Percentiles rank a stretch among this genome's conserved stretches.
phyloP scores from a whole-genome alignment of 2,329 filamentous ascomycete genomes.

The Ophiostoma ips region DNA sequence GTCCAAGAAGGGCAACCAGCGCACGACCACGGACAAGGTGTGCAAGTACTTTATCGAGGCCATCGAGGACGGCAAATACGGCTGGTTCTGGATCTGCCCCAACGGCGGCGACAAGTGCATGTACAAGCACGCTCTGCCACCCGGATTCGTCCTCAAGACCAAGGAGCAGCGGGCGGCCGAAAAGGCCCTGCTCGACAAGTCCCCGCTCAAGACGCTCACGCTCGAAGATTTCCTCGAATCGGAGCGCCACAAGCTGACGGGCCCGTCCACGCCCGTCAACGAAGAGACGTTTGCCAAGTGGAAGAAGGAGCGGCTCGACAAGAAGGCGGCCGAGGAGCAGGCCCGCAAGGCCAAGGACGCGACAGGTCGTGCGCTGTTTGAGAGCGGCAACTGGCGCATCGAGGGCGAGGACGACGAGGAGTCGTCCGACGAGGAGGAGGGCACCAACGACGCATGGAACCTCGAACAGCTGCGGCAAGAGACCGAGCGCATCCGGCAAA shows the following conservation, averaged over 20 bases:
- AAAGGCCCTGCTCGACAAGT: slow-evolving; percentile 93
- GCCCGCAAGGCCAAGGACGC: slow-evolving; percentile 86
- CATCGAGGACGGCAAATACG: slow-evolving; percentile 96
- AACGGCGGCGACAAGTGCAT: slow-evolving; percentile 97
- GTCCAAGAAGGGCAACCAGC: slow-evolving; percentile 94
- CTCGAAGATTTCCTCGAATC: slow-evolving; percentile 95
- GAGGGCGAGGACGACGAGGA: slow-evolving; percentile 49
- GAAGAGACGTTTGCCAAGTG: slow-evolving; percentile 87
- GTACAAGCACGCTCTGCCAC: slow-evolving; percentile 91
- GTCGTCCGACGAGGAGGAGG: slow-evolving; percentile 40
- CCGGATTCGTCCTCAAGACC: slow-evolving; percentile 92
- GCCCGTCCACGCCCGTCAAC: slow-evolving; percentile 83
- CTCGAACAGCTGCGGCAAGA: slow-evolving; percentile 69
- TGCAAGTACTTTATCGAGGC: slow-evolving; percentile 98
- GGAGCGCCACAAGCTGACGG: slow-evolving; percentile 88
- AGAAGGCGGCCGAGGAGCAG: slow-evolving; percentile 91
- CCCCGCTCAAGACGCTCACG: slow-evolving; percentile 82
- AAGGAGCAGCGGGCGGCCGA: slow-evolving; percentile 93
- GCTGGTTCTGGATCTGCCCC: slow-evolving; percentile 98
- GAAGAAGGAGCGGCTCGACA: slow-evolving; percentile 88
- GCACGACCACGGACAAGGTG: slow-evolving; percentile 92
- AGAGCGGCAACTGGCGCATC: slow-evolving; percentile 81
- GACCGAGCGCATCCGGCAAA: slow-evolving; percentile 61
- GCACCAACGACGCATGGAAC: slow-evolving; percentile 51
- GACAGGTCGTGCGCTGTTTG: slow-evolving; percentile 87